Evolutionary conservation across 371 early-diverging fungal genomes (phyloP).

Genomic region (Circinella umbellata): DNA sequence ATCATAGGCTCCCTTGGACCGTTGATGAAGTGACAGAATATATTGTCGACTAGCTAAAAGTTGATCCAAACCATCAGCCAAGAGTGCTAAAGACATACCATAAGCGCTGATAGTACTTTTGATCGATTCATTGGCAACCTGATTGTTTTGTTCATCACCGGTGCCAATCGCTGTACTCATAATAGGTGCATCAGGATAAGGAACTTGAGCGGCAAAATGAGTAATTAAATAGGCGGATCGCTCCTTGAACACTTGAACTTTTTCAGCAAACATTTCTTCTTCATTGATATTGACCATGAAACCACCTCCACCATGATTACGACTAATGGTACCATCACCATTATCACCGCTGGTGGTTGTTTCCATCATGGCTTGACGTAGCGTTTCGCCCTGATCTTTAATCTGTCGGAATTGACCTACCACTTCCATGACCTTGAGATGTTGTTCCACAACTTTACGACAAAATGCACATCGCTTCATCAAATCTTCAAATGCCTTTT

Average conservation of each 20-base stretch:
- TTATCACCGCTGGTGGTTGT: conserved; percentile 11
- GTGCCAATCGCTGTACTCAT: conserved; percentile 47
- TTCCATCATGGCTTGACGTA: conserved; percentile 31
- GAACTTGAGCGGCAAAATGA: conserved; percentile 34
- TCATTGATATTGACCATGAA: conserved; percentile 1
- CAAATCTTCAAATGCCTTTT: conserved; percentile 49
- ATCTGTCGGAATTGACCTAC: conserved; percentile 38
- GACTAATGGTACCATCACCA: background rate
- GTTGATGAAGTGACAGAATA: conserved; percentile 39
- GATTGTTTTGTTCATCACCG: conserved; percentile 33
- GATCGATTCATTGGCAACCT: conserved; percentile 45
- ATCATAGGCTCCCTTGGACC: conserved; percentile 40
- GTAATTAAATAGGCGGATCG: conserved; percentile 44
- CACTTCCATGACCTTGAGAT: conserved; percentile 39
- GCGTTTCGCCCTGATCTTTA: conserved; percentile 39
- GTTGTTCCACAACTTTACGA: conserved; percentile 40
- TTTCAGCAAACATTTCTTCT: conserved; percentile 30
- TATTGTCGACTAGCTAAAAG: conserved; percentile 42
- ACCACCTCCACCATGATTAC: background rate
- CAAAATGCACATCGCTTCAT: conserved; percentile 34
- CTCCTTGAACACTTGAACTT: conserved; percentile 39
- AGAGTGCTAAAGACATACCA: conserved; percentile 43
- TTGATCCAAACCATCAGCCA: conserved; percentile 50
- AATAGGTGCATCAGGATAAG: conserved; percentile 42
- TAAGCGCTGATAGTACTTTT: conserved; percentile 37